Conservation (phyloP, 2,329 filamentous ascomycete genomes). For the Thielaviopsis populi region DNA sequence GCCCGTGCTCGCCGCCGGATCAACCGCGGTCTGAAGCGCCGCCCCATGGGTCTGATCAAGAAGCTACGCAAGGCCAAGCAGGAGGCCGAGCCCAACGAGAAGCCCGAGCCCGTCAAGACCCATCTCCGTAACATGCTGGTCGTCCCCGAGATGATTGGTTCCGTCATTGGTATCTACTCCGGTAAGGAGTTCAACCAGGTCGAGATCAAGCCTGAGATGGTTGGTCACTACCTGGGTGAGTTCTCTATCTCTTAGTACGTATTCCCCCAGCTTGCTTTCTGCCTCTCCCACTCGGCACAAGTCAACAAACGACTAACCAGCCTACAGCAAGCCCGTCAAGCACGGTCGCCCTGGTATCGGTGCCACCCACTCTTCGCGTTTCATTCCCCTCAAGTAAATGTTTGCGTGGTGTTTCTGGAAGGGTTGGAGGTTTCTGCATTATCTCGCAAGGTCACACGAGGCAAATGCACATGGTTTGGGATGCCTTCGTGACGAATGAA, state of each 20-base stretch:
- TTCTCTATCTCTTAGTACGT: slow-evolving; percentile 99
- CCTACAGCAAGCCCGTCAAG: slow-evolving; percentile 90
- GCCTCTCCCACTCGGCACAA: background rate
- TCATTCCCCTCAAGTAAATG: slow-evolving; percentile 97
- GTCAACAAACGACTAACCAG: slow-evolving; percentile 32
- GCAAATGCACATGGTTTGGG: slow-evolving; percentile 13
- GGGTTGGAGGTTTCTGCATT: slow-evolving; percentile 38
- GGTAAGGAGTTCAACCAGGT: slow-evolving; percentile 99
- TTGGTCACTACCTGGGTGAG: slow-evolving; percentile 97
- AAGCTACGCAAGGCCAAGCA: slow-evolving; percentile 99
- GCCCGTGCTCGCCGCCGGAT: slow-evolving; percentile 96
- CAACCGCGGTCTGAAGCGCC: slow-evolving; percentile 99
- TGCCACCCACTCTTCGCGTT: slow-evolving; percentile 99
- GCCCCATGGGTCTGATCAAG: slow-evolving; percentile 99
- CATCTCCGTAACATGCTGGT: slow-evolving; percentile 99
- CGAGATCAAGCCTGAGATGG: slow-evolving; percentile 99
- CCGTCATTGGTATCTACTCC: slow-evolving; percentile 97
- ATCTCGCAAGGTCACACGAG: slow-evolving; percentile 16
- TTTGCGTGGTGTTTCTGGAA: slow-evolving; percentile 16
- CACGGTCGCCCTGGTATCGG: slow-evolving; percentile 99
- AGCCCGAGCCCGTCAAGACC: slow-evolving; percentile 98
- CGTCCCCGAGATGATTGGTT: slow-evolving; percentile 99
- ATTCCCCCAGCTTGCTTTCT: slow-evolving; percentile 6
- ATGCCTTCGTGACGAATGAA: slow-evolving; percentile 18
- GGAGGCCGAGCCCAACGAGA: slow-evolving; percentile 98